phyloP scores from a whole-genome alignment of 345 rosid genomes.

The Eucalyptus coolabah region DNA sequence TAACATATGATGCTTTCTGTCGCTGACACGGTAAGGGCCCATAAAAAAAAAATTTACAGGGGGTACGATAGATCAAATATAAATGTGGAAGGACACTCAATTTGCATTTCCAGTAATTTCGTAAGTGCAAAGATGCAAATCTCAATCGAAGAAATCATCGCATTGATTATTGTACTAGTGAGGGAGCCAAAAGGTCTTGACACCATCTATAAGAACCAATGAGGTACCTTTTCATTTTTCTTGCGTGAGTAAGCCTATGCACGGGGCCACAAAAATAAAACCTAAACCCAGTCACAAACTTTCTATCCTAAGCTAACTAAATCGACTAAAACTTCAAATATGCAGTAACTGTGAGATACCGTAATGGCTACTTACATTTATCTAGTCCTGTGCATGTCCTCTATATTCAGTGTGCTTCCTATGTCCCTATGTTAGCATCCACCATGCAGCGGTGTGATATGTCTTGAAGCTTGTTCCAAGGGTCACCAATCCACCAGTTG shows the following conservation, averaged over 20 bases:
- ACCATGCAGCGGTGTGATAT: neutral
- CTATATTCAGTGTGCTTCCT: neutral
- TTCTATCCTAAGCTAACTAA: neutral
- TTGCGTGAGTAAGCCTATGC: neutral
- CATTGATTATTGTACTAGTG: neutral
- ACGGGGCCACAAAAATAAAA: neutral
- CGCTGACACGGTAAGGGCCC: neutral
- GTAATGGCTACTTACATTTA: neutral
- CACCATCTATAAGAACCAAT: neutral
- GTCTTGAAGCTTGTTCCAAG: neutral
- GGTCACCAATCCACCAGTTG: neutral
- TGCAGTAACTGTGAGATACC: neutral
- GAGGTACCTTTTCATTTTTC: neutral
- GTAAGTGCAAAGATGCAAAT: neutral
- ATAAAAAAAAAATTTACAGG: neutral
- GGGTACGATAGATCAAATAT: neutral
- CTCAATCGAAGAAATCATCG: neutral
- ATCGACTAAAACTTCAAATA: neutral
- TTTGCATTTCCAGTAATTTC: neutral
- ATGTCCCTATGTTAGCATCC: neutral
- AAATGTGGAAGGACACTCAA: neutral
- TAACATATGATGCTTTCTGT: neutral
- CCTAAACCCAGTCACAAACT: neutral
- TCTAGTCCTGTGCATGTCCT: neutral
- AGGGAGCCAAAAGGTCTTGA: neutral